Conservation (phyloP, 768 basidiomycete genomes). For the Gloeopeniophorella convolvens region DNA sequence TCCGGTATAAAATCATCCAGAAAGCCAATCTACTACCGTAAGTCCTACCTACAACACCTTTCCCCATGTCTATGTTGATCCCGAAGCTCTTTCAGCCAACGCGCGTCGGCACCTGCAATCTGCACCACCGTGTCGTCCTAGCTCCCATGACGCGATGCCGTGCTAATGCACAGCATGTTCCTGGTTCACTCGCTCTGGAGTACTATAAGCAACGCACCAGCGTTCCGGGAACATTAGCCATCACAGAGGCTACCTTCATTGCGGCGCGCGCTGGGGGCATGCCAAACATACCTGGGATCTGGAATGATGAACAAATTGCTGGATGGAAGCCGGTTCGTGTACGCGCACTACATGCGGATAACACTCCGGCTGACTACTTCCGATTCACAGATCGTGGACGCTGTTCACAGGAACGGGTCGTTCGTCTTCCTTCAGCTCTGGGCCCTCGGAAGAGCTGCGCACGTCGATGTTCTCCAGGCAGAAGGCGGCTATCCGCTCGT, state of each 20-base stretch:
- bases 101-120: slow-evolving; percentile 34
- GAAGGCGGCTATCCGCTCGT: slow-evolving; percentile 23
- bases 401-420: slow-evolving; percentile 38
- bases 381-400: slow-evolving; percentile 24
- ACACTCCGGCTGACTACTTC: background rate
- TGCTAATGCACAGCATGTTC: slow-evolving; percentile 33
- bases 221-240: slow-evolving; percentile 45
- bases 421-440: slow-evolving; percentile 43
- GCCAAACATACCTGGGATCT: slow-evolving; percentile 41
- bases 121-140: slow-evolving; percentile 47
- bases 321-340: slow-evolving; percentile 46
- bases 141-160: slow-evolving; percentile 47
- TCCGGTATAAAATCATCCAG: background rate
- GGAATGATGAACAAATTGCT: slow-evolving; percentile 41
- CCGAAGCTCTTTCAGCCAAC: slow-evolving; percentile 40
- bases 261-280: slow-evolving; percentile 42
- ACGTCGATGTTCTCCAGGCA: slow-evolving; percentile 16
- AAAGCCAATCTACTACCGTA: no score
- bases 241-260: slow-evolving; percentile 55
- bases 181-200: slow-evolving; percentile 30
- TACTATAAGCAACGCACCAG: slow-evolving; percentile 46
- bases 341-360: background rate
- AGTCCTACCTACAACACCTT: no score
- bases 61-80: background rate
- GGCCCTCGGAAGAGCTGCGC: slow-evolving; percentile 39